These are phyloP conservation scores for Achlya hypogyna DNA, from an alignment of 352 stramenopile species.

Conservation along the genomic window DNA sequence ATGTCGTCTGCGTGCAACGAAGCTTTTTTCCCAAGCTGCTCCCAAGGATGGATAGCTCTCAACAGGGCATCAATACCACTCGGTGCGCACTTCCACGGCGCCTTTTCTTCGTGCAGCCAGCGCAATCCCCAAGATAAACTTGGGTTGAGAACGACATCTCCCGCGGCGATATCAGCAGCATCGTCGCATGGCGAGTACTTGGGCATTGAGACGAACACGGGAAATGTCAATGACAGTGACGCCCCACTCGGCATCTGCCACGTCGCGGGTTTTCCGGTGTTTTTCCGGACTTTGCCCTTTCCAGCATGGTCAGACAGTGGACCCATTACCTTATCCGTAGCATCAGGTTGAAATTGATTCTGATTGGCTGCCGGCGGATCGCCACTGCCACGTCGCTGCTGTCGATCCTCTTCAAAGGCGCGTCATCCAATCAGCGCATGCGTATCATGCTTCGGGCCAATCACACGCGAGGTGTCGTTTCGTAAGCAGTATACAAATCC, in stretches of 20 bases:
- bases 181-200: too few species aligned
- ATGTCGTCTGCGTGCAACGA: neutral
- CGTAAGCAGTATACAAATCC: slow-evolving; percentile 3
- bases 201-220: too few species aligned
- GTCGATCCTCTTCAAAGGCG: neutral
- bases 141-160: too few species aligned
- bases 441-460: neutral
- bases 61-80: too few species aligned
- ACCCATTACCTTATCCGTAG: too few species aligned
- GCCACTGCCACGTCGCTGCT: neutral
- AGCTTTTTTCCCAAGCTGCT: neutral
- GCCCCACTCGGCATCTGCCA: too few species aligned
- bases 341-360: neutral
- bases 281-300: neutral
- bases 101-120: too few species aligned
- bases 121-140: too few species aligned
- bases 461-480: neutral
- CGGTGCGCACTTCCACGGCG: too few species aligned
- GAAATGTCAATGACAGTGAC: too few species aligned
- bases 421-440: neutral
- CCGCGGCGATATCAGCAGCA: too few species aligned
- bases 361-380: slow-evolving; percentile 2
- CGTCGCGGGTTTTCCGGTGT: neutral
- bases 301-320: too few species aligned
- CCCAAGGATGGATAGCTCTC: neutral